phyloP scores from a whole-genome alignment of 148 eudicot genomes.

The Arctostaphylos glauca region DNA sequence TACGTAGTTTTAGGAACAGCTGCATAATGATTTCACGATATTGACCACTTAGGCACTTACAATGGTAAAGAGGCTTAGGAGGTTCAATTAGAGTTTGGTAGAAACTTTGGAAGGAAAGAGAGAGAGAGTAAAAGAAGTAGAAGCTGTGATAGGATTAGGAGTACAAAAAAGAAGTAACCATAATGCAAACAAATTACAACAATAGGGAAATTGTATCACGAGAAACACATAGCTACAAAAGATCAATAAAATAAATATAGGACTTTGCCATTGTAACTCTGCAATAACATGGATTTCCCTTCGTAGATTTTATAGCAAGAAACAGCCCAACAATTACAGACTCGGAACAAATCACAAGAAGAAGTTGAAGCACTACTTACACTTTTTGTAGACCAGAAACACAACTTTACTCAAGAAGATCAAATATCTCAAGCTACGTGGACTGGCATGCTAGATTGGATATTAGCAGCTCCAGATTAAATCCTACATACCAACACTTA shows the following conservation, averaged over 20 bases:
- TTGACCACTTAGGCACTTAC: neutral
- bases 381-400: neutral
- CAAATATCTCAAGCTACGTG: neutral
- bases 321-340: neutral
- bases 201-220: neutral
- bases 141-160: neutral
- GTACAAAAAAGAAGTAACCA: neutral
- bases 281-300: neutral
- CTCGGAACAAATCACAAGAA: neutral
- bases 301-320: neutral
- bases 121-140: neutral
- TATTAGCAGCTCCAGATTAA: neutral
- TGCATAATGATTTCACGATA: neutral
- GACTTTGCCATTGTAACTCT: neutral
- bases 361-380: neutral
- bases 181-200: neutral
- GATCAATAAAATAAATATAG: neutral
- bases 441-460: neutral
- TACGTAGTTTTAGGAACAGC: neutral
- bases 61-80: neutral
- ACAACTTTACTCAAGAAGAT: neutral
- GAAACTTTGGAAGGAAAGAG: neutral
- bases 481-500: neutral
- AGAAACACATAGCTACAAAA: neutral
- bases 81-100: neutral